Evolutionary conservation across 805 yeast species (phyloP).

Genomic region (Metschnikowia similis): DNA sequence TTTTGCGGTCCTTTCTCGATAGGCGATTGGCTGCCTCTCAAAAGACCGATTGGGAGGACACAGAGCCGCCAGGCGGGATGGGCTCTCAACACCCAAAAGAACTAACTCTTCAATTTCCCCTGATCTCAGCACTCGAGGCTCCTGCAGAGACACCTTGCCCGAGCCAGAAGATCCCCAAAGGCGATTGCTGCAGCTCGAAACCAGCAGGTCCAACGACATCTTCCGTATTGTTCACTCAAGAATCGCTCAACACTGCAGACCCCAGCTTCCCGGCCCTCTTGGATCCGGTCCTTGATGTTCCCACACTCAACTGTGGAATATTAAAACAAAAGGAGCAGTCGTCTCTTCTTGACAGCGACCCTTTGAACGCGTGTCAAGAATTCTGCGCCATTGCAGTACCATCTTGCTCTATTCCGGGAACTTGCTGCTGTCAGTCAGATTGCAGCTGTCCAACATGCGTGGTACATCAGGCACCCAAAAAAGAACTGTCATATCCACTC

Average conservation of each 20-base stretch:
- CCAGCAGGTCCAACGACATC: background rate
- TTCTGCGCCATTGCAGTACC: constrained; percentile 28
- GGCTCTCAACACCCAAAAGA: background rate
- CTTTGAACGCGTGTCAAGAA: background rate
- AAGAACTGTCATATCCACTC: constrained; percentile 6
- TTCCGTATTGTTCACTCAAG: background rate
- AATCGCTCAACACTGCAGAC: background rate
- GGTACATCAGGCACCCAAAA: constrained; percentile 24
- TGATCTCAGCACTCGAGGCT: background rate
- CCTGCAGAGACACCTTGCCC: background rate
- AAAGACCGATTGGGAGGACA: background rate
- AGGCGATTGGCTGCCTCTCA: constrained; percentile 16
- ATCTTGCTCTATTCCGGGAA: constrained; percentile 32
- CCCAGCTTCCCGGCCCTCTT: background rate
- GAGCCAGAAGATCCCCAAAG: background rate
- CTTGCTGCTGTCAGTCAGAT: constrained; percentile 34
- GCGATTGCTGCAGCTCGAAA: background rate
- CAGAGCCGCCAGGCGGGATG: background rate
- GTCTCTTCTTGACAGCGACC: background rate
- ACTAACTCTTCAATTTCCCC: background rate
- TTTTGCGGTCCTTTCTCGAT: constrained; percentile 29
- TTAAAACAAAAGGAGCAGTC: constrained; percentile 1
- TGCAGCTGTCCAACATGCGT: constrained; percentile 37
- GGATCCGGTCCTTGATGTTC: background rate
- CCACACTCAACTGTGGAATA: background rate